Evolutionary conservation across 805 yeast genomes (phyloP), one percentile per base, ranked within the genome.

Genomic region (Metschnikowia lunata): DNA sequence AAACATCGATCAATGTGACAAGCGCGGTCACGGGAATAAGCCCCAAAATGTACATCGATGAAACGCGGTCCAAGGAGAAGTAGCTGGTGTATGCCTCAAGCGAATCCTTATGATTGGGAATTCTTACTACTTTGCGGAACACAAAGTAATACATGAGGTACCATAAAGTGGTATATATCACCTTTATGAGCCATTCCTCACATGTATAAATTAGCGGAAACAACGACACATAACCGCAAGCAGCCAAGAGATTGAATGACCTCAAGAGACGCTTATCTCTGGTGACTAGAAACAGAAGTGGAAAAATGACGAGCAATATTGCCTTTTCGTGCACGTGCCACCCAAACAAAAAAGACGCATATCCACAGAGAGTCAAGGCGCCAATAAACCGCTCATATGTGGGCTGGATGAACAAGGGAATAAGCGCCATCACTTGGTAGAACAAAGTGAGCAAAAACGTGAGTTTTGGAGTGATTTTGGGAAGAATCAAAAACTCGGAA

Each of bases 241-340:
- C 77, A 1, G 83, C 80, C 36, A 89, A 69, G 1, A 87, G 72
- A 58, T 82, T 77, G 62, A 83, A 93, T 0, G 91, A 77, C 6
- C 80, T 76, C 35, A 90, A 64, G 30, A 90, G 66, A 43, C 95
- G 74, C 47, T 83, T 75, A 58, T 88, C 96, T 32, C 77, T 72
- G 11, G 82, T 72, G 4, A 83, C 85, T 26, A 90, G 64, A 60
- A 93, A 83, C 7, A 93, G 76, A 62, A 88, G 82, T 1, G 99
- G 99, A 52, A 93, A 78, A 8, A 93, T 85, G 3, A 91, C 83
- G 15, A 90, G 63, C 73, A 93, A 75, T n/a, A 93, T 80, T 0
- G 98, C 98, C 74, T 93, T 93, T 64, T 93, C 99, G 67, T 93
- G 99, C 23, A 93, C 99, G 59, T 93, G 98, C 97, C 98, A 93